A percentile compares a stretch with the other conserved stretches of the same genome.
Evolutionary conservation across 176 grass and related monocot species (phyloP).

Genomic region (Carex kokanica): DNA sequence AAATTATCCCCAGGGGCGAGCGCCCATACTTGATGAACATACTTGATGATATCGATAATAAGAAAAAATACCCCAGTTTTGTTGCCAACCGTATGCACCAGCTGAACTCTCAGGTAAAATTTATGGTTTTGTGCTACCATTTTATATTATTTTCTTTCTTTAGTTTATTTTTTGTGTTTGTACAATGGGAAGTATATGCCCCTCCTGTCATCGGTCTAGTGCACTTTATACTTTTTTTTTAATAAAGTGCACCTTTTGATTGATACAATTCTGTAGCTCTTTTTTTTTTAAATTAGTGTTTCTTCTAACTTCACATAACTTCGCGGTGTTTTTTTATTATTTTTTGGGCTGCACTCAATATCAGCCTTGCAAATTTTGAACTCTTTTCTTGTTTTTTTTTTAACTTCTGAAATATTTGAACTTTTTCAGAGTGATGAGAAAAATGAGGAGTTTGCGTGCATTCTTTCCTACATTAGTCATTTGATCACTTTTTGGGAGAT

Average conservation of each 20-base stretch:
- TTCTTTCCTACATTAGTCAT: constrained; percentile 81
- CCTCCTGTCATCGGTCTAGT: background rate
- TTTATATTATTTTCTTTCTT: constrained; percentile 24
- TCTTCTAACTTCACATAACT: background rate
- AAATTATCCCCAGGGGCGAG: constrained; percentile 76
- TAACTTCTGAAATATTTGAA: background rate
- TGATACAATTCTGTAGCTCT: background rate
- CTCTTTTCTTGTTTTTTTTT: background rate
- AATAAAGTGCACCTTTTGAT: background rate
- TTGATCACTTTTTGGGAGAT: constrained; percentile 53
- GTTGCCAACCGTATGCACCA: constrained; percentile 71
- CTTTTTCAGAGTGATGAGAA: constrained; percentile 49
- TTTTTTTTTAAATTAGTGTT: background rate
- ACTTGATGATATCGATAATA: constrained; percentile 37
- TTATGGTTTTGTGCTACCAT: background rate
- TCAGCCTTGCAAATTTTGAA: background rate
- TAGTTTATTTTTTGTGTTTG: constrained; percentile 26
- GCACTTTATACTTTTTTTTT: background rate
- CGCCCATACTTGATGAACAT: constrained; percentile 60
- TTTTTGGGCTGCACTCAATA: too few relatives aligned
- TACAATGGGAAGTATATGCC: background rate
- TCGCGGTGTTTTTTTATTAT: too few relatives aligned
- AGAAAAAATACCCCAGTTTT: constrained; percentile 62
- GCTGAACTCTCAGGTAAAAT: constrained; percentile 56
- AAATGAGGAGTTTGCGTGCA: constrained; percentile 59